Base-by-base conservation (phyloP, 805 yeast species). In the Candida verbasci region DNA sequence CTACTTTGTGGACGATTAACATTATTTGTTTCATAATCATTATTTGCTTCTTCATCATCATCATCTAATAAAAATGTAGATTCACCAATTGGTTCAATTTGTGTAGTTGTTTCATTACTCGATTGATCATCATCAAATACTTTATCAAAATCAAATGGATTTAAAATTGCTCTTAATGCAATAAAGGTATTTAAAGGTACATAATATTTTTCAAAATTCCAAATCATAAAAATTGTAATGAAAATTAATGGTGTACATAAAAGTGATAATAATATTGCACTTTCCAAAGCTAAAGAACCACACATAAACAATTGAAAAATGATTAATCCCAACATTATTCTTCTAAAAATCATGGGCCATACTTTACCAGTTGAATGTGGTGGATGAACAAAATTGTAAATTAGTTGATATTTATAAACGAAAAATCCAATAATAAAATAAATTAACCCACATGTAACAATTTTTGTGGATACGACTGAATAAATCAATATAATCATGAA, bases 291-390 rank as follows among this genome's bases (percentile, higher is more conserved):
- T 29, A 78, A 55, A 0, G 82, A 74, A 9, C 84, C 83, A 52
- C 76, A 68, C 80, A 77, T 77, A 43, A 77, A 76, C n/a, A 78
- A 49, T 42, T 78, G 82, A 46, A 78, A 71, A 24, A 78, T 62
- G 9, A 77, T 54, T 29, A 76, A 54, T 1, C 83, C 84, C 21
- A 78, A 50, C 38, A 77, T 68, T 21, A 76, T 62, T 34, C 84
- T 54, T 38, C 78, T 60, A 44, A 76, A 76, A 6, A 78, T 74
- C 58, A 77, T 72, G 3, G 81, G 81, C 84, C 84, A 78, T 3
- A 75, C 80, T 47, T 76, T 76, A 4, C 84, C 84, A 0, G 83
- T 78, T 10, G 81, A 74, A 52, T 78, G 82, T 17, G 76, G 80
- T 1, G 81, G 78, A 46, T 78, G 83, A 17, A 78, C 80, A 62